Evolutionary conservation across 2,329 filamentous ascomycete species (phyloP), one percentile per base, ranked within the genome.

Genomic region (Saccharata proteae): DNA sequence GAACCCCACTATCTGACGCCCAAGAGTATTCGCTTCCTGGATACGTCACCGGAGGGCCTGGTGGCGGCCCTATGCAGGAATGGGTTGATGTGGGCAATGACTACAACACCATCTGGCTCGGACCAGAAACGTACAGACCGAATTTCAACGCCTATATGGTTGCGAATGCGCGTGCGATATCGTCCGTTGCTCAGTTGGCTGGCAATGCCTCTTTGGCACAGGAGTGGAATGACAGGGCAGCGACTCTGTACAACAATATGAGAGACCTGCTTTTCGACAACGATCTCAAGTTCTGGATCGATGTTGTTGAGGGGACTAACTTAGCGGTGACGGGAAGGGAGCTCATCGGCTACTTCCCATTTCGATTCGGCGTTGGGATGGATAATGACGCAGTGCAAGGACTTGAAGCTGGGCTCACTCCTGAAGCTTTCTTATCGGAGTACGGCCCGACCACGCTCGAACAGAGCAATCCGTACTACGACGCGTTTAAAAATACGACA

Each of bases 91-190:
- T 43, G 20, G 40, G 53, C 21, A 46, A 45, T 34, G 40, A 46
- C 13, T 38, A 55, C 25, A 45, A 44, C 33, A 45, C 47, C 13
- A 42, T 45, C 12, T 42, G 38, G 23, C 44, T 56, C 27, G 60
- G 59, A 59, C 58, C 3, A 8, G 29, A 30, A 16, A 30, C 20
- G 20, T 63, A 55, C 32, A 48, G 59, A 9, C 59, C 60, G 3
- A 59, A 49, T 13, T 52, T 57, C 40, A 64, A 64, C 30, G 48
- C 55, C 3, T 64, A 64, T 32, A 62, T 62, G 51, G 54, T 57
- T 16, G 59, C 57, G 8, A 56, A 57, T 36, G 58, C 59, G 1
- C 43, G 48, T 17, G 58, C 57, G 3, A 61, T 64, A 26, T 45
- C 52, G 4, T 40, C 43, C 9, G 50, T 60, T 30, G 59, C 59